Conservation (phyloP, 2,329 filamentous ascomycete genomes). For the Chrysoporthe deuterocubensis region DNA sequence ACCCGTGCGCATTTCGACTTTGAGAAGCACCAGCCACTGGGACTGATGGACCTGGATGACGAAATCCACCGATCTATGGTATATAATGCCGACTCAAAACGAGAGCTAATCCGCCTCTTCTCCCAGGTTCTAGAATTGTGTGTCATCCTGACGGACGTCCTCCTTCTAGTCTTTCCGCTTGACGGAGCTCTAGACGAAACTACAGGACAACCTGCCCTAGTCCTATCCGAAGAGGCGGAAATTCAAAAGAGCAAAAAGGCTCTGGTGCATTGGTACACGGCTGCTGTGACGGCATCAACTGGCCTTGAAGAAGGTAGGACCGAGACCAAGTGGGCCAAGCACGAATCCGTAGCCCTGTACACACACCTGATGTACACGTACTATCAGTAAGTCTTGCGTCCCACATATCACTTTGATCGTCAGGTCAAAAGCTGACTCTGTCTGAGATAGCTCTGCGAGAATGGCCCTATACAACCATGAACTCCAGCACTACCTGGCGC, state of each 20-base stretch:
- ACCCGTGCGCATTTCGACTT: constrained; percentile 47
- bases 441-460: constrained; percentile 2
- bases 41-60: constrained; percentile 48
- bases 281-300: constrained; percentile 40
- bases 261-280: constrained; percentile 46
- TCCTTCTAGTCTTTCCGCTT: constrained; percentile 50
- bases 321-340: constrained; percentile 46
- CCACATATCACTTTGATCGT: neutral
- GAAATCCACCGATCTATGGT: constrained; percentile 50
- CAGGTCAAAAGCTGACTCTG: neutral
- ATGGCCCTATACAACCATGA: constrained; percentile 49
- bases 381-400: constrained; percentile 49
- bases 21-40: constrained; percentile 42
- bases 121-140: constrained; percentile 51
- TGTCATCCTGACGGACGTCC: constrained; percentile 50
- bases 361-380: constrained; percentile 56
- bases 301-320: constrained; percentile 35
- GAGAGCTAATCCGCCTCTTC: constrained; percentile 48
- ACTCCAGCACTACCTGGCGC: constrained; percentile 47
- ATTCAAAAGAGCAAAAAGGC: constrained; percentile 42
- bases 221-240: constrained; percentile 39
- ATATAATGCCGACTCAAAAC: constrained; percentile 51
- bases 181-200: constrained; percentile 38
- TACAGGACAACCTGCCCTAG: neutral
- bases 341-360: constrained; percentile 49